Evolutionary conservation across 176 grass and related monocot species (phyloP).

Genomic region (Dactylis glomerata): DNA sequence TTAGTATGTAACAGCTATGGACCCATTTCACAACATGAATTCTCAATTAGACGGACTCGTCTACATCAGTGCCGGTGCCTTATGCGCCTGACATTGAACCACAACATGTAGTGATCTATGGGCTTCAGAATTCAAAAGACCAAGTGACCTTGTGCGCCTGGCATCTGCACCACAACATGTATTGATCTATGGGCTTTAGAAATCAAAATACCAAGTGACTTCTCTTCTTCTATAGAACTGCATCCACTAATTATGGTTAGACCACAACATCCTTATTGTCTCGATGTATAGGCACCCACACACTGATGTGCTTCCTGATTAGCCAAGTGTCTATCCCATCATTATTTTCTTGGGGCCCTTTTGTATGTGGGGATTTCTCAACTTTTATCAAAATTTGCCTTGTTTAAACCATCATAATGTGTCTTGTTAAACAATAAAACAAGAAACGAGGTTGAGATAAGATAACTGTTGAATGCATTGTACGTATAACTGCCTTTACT

Average conservation of each 20-base stretch:
- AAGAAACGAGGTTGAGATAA: background rate
- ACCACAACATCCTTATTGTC: background rate
- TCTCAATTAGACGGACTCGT: background rate
- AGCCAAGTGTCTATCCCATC: background rate
- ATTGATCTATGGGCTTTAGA: background rate
- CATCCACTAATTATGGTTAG: background rate
- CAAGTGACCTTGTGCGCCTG: background rate
- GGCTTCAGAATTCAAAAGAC: constrained; percentile 1
- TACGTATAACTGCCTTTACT: background rate
- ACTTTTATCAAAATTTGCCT: background rate
- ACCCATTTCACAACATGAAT: too few species aligned
- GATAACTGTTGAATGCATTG: background rate
- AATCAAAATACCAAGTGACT: background rate
- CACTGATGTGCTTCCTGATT: background rate
- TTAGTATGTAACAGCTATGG: too few species aligned
- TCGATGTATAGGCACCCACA: too few species aligned
- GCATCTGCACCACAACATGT: background rate
- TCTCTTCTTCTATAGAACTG: background rate
- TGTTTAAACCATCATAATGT: background rate
- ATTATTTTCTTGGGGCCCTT: background rate
- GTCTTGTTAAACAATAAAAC: background rate
- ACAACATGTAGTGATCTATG: background rate
- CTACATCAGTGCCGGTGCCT: background rate
- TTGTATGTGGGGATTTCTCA: background rate
- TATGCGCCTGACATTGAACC: background rate